Base-by-base conservation (phyloP, 805 yeast genomes). In the Citeromyces matritensis region DNA sequence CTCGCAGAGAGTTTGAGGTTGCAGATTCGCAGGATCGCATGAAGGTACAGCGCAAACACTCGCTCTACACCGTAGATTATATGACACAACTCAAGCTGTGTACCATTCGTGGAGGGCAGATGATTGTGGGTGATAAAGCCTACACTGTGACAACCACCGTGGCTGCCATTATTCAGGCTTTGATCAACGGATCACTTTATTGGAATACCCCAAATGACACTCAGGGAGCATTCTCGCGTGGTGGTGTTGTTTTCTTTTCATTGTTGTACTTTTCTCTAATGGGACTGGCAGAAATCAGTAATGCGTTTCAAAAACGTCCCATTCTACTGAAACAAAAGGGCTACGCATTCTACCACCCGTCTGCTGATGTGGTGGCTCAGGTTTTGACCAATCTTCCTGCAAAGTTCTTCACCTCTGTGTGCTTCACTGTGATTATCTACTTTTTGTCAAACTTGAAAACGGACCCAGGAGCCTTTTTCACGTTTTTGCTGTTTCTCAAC, bases 261-360 rank as follows among this genome's bases (percentile, higher is more conserved):
- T 54, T 72, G 8, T 55, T 78, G 38, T 73, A 69, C 47, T 62
- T 60, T 44, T 49, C 63, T 6, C 55, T 69, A 42, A 55, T 62
- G 55, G 63, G 66, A 29, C 40, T 67, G 30, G 68, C 73, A 3
- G 68, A 64, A 36, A 53, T 65, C 26, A 45, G 60, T 30, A 51
- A 54, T 29, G 48, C 65, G 43, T 58, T 70, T 41, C 64, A 55
- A 14, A 58, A 67, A 29, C 62, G 79, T 39, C 67, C 74, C 30
- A 70, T 81, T 38, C 63, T 77, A 17, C 68, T 66, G 42, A 80
- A 81, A 44, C 93, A 81, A 47, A 73, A 74, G 43, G 63, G 65
- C 30, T 81, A 75, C 42, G 73, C 83, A 0, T 63, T 80, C 35
- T 82, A 77, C 47, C 72, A 73, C 36, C 85, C 86, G 3, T 64